Evolutionary conservation across 345 rosid species (phyloP).

Genomic region (Salix exigua): DNA sequence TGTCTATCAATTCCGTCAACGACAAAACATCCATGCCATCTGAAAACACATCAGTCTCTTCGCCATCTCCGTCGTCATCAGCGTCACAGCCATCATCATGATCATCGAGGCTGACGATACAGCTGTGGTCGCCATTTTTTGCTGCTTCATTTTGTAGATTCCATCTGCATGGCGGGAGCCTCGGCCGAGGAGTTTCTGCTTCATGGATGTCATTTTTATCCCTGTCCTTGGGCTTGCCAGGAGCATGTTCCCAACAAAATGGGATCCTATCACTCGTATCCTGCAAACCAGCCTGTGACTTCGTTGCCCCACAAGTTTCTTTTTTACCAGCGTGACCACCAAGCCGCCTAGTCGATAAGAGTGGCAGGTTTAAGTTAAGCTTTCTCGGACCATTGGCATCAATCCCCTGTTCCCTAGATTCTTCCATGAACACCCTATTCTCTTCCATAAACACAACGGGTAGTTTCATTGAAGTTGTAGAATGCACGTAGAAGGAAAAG

Average conservation of each 20-base stretch:
- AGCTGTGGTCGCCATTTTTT: not conserved
- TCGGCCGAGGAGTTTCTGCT: slow-evolving; percentile 55
- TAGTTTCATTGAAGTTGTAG: not conserved
- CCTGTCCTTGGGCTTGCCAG: slow-evolving; percentile 62
- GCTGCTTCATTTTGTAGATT: slow-evolving; percentile 7
- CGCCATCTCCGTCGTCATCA: slow-evolving; percentile 27
- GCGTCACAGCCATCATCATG: slow-evolving; percentile 29
- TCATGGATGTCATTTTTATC: slow-evolving; percentile 21
- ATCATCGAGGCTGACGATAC: not conserved
- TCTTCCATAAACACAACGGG: not conserved
- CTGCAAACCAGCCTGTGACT: slow-evolving; percentile 13
- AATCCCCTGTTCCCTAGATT: slow-evolving; percentile 22
- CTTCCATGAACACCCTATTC: slow-evolving; percentile 14
- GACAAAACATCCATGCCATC: slow-evolving; percentile 60
- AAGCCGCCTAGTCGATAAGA: slow-evolving; percentile 60
- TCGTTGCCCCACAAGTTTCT: slow-evolving; percentile 14
- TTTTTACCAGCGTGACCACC: slow-evolving; percentile 14
- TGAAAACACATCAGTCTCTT: slow-evolving; percentile 30
- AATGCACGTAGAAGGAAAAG: slow-evolving; percentile 3
- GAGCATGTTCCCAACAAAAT: slow-evolving; percentile 81
- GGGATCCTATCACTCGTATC: slow-evolving; percentile 49
- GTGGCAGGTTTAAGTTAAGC: slow-evolving; percentile 68
- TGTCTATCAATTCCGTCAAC: slow-evolving; percentile 78
- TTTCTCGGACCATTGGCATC: slow-evolving; percentile 41
- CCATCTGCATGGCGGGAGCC: slow-evolving; percentile 61